Percentiles rank a stretch among this genome's conserved stretches.
Conservation (phyloP, 192 early-diverging fungal genomes). For the Phycomyces nitens region DNA sequence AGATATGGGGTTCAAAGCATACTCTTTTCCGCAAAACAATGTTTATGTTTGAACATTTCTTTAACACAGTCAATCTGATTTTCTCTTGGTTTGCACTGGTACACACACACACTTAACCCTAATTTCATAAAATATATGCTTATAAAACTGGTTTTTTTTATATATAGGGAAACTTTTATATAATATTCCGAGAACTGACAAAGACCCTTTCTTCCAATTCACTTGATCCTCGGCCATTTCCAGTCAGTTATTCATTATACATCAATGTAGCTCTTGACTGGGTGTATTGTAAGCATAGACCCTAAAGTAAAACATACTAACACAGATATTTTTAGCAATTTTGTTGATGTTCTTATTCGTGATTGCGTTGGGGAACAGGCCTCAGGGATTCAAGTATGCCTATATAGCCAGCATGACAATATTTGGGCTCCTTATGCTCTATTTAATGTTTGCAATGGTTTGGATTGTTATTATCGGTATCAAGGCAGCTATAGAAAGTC, state of each 20-base stretch:
- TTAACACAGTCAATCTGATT: constrained; percentile 62
- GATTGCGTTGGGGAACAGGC: constrained; percentile 84
- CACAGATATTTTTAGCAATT: constrained; percentile 57
- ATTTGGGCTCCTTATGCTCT: constrained; percentile 78
- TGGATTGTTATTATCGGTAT: constrained; percentile 53
- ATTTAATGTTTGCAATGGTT: constrained; percentile 60
- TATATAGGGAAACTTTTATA: constrained; percentile 1
- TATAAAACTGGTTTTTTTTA: too few relatives aligned
- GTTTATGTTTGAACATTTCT: constrained; percentile 63
- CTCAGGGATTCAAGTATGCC: constrained; percentile 58
- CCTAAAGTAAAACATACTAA: constrained; percentile 36
- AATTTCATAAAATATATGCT: too few relatives aligned
- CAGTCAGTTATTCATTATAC: constrained; percentile 12
- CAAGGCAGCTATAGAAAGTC: constrained; percentile 46
- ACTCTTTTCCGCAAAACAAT: constrained; percentile 47
- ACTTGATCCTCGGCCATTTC: constrained; percentile 41
- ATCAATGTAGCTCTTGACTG: constrained; percentile 19
- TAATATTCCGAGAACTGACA: not conserved
- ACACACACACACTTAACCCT: constrained; percentile 41
- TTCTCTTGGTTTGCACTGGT: constrained; percentile 78
- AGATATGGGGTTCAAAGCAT: constrained; percentile 58
- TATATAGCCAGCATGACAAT: constrained; percentile 65
- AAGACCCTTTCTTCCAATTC: constrained; percentile 51
- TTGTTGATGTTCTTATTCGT: constrained; percentile 78
- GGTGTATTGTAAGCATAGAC: constrained; percentile 57